These are phyloP conservation scores for Plasmodium coatneyi DNA, from an alignment of 169 alveolate genomes.

Conservation along the genomic window DNA sequence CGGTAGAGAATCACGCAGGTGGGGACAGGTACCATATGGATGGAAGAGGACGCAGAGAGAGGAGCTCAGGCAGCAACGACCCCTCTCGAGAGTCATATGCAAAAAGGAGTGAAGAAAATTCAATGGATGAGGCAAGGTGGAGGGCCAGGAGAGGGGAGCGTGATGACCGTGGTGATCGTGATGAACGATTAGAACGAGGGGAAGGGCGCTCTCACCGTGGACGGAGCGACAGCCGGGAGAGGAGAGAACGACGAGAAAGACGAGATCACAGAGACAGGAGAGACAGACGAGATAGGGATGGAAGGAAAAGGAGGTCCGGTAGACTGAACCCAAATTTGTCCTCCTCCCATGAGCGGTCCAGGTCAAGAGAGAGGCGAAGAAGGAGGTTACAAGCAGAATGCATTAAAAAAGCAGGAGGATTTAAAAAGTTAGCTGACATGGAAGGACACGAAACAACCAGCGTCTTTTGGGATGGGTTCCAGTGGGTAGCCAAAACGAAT, in stretches of 20 bases:
- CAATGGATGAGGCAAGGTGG: slow-evolving; percentile 28
- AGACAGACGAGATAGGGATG: neutral
- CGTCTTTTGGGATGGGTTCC: slow-evolving; percentile 94
- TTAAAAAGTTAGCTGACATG: slow-evolving; percentile 91
- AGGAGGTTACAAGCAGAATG: slow-evolving; percentile 88
- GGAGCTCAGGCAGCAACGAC: neutral
- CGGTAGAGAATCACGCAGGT: slow-evolving; percentile 4
- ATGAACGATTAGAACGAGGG: neutral
- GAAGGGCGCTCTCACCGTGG: neutral
- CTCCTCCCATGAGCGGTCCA: slow-evolving; percentile 84
- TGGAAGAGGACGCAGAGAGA: slow-evolving; percentile 5
- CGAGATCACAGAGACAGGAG: neutral
- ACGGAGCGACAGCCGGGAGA: slow-evolving; percentile 51
- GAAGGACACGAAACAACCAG: slow-evolving; percentile 93
- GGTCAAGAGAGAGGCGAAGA: slow-evolving; percentile 85
- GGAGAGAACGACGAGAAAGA: slow-evolving; percentile 19
- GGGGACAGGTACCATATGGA: neutral
- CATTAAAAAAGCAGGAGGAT: slow-evolving; percentile 92
- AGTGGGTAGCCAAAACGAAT: slow-evolving; percentile 94
- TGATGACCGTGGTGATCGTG: neutral
- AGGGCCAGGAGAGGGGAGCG: slow-evolving; percentile 12
- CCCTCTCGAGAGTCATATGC: neutral
- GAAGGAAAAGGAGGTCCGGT: slow-evolving; percentile 42
- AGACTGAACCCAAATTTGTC: slow-evolving; percentile 80
- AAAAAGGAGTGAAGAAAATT: neutral